These are phyloP conservation scores for Penicillium sp. DNA, from an alignment of 2,329 filamentous ascomycete genomes.

Conservation along the genomic window DNA sequence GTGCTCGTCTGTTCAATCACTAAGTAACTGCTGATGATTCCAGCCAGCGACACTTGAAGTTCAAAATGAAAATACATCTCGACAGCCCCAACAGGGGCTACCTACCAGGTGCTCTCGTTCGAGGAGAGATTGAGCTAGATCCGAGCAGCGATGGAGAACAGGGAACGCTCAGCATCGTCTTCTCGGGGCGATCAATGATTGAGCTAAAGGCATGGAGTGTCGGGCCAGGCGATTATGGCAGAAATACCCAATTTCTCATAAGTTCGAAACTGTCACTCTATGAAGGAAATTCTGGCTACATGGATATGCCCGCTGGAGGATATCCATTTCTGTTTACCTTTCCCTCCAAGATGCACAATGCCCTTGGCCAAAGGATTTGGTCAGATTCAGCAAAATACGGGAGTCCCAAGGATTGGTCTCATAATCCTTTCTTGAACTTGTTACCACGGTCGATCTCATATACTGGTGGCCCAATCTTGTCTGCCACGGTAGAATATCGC, in stretches of 20 bases:
- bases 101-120: not conserved
- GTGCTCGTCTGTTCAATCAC: not conserved
- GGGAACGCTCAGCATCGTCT: not conserved
- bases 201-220: not conserved
- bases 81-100: not conserved
- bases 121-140: not conserved
- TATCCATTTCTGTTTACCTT: slow-evolving; percentile 1
- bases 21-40: not conserved
- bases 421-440: not conserved
- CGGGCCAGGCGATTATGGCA: not conserved
- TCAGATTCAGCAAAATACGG: not conserved
- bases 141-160: not conserved
- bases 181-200: not conserved
- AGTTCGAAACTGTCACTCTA: not conserved
- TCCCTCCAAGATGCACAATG: not conserved
- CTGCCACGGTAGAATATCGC: not conserved
- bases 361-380: not conserved
- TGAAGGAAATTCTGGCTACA: not conserved
- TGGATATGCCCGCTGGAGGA: not conserved
- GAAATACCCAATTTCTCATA: not conserved
- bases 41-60: not conserved
- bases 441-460: not conserved
- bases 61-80: not conserved
- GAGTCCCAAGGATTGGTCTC: not conserved
- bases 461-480: not conserved